Conservation (phyloP, 768 basidiomycete genomes). For the Auricularia sp. region DNA sequence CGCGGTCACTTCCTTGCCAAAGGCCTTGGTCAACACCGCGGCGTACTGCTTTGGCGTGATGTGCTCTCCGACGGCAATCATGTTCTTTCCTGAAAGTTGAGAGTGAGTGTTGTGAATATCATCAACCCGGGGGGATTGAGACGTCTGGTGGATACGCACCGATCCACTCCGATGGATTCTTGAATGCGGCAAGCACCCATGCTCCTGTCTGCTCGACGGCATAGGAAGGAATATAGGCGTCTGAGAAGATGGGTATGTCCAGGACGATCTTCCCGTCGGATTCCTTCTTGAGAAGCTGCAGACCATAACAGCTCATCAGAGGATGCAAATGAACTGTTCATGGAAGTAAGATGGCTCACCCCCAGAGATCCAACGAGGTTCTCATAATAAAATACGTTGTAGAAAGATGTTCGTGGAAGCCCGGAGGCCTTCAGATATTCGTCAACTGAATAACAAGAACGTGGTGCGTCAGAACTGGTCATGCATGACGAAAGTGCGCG, state of each 20-base stretch:
- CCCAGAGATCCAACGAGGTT: background rate
- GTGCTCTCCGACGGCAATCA: background rate
- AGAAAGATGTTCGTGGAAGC: constrained; percentile 5
- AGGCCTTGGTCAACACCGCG: background rate
- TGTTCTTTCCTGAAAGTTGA: background rate
- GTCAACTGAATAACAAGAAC: constrained; percentile 1
- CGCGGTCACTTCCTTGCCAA: background rate
- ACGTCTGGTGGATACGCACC: background rate
- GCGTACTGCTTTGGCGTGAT: background rate
- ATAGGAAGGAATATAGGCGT: background rate
- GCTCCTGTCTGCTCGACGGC: background rate
- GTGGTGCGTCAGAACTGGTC: background rate
- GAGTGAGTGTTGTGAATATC: background rate
- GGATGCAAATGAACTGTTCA: background rate
- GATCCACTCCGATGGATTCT: background rate
- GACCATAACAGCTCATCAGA: background rate
- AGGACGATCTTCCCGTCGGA: background rate
- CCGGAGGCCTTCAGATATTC: constrained; percentile 6
- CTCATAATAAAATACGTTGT: background rate
- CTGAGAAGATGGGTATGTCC: background rate
- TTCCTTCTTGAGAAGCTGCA: background rate
- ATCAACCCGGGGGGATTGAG: background rate
- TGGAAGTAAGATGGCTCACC: background rate
- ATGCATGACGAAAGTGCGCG: background rate
- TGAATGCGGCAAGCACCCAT: background rate